Evolutionary conservation across 192 early-diverging fungal genomes (phyloP), one percentile per base, ranked within the genome.

Genomic region (Coemansia sp.): DNA sequence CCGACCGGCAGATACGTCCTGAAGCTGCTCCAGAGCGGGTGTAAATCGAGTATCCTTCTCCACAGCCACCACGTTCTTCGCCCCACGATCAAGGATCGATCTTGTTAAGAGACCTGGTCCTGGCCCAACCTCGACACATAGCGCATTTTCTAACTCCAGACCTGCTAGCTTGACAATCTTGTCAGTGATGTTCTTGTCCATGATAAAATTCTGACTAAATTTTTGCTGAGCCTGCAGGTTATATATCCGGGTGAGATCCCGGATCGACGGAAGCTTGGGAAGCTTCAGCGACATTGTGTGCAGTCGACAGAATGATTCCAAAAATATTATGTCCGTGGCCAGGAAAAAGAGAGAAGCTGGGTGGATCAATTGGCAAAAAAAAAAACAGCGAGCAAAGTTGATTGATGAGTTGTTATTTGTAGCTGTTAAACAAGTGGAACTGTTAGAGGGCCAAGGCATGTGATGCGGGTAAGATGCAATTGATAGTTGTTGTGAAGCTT

Each of bases 101-200:
- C 91, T 77, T 10, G 91, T 91, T 7, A 93, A 74, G 19, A 91
- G 68, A 5, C 91, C 91, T 7, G 91, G 91, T 0, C 91, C 90
- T 27, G 91, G 88, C 0, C 91, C 91, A 21, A 93, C 89, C 64
- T 93, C 91, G 16, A 93, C 82, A 16, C 89, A 85, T 8, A 91
- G 75, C 21, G 85, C 68, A 49, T 87, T 83, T 31, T 81, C 59
- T 7, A 68, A 56, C 28, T 82, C 82, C n/a, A 90, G 74, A 18
- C 76, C 73, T 7, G 91, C 87, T 18, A 81, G 74, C 19, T 74
- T 63, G 14, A 87, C 82, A 41, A 93, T 89, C 26, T 88, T 88
- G 67, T 91, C 89, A 9, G 91, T 93, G n/a, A 93, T 77, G 58
- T 91, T 91, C 60, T 86, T 88, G 76, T 93, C 88, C 55, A 93